Conservation (phyloP, 176 grass and related monocot genomes). For the Raddia guianensis region DNA sequence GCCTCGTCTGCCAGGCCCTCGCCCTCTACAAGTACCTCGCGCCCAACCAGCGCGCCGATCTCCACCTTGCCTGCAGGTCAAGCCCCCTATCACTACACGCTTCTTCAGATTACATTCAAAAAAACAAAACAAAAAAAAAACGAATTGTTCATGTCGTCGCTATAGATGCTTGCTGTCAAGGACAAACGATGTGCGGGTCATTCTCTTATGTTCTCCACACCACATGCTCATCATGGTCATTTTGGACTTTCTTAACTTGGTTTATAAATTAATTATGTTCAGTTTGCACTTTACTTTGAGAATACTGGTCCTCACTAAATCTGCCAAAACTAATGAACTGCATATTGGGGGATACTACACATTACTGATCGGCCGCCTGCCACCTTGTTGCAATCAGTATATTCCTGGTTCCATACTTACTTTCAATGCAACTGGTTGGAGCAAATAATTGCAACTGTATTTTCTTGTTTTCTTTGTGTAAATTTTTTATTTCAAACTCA, state of each 20-base stretch:
- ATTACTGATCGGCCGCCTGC: background rate
- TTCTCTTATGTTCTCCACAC: background rate
- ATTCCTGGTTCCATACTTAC: background rate
- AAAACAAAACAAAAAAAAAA: background rate
- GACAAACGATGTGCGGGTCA: background rate
- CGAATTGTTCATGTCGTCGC: background rate
- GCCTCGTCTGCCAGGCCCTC: slow-evolving; percentile 70
- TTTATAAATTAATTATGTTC: background rate
- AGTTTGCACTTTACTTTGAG: background rate
- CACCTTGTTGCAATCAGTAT: background rate
- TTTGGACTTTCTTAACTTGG: background rate
- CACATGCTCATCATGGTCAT: background rate
- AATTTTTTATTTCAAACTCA: background rate
- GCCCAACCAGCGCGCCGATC: slow-evolving; percentile 77
- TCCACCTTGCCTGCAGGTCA: slow-evolving; percentile 77
- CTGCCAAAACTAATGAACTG: slow-evolving; percentile 1
- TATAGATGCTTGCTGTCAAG: background rate
- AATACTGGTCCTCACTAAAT: background rate
- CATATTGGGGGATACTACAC: background rate
- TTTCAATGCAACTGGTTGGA: background rate
- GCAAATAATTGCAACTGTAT: background rate
- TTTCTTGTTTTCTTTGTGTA: background rate
- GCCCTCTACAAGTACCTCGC: slow-evolving; percentile 83
- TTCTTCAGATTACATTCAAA: background rate
- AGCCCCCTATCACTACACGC: background rate